Conservation (phyloP, 179 eudicot genomes). For the Gypsophila paniculata region DNA sequence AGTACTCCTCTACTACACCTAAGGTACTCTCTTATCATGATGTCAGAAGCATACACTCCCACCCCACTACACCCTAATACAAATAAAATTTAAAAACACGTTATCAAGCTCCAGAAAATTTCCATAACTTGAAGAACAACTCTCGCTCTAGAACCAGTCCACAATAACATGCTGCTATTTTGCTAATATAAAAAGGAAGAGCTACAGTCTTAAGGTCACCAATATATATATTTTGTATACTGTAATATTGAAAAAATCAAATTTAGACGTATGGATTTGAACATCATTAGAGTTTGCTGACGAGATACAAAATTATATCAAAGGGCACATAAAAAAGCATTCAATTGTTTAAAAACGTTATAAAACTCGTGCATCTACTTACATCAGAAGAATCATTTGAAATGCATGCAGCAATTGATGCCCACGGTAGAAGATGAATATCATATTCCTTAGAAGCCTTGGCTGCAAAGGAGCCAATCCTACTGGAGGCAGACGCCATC, state of each 20-base stretch:
- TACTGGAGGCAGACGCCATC: slow-evolving; percentile 88
- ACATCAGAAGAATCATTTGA: slow-evolving; percentile 59
- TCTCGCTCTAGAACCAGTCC: neutral
- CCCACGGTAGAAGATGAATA: slow-evolving; percentile 94
- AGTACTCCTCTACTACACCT: no score
- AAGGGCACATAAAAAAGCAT: neutral
- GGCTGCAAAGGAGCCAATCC: slow-evolving; percentile 89
- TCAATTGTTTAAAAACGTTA: neutral
- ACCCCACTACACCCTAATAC: no score
- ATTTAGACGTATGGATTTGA: neutral
- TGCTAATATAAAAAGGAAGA: neutral
- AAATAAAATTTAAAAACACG: no score
- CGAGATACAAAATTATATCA: neutral
- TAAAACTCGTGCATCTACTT: slow-evolving; percentile 28
- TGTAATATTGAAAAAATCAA: neutral
- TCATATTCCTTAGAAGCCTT: slow-evolving; percentile 79
- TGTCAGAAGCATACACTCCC: no score
- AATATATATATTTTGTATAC: neutral
- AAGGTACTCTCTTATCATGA: no score
- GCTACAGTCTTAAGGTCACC: neutral
- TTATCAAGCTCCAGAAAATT: no score
- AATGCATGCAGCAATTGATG: slow-evolving; percentile 88
- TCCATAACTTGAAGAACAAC: no score
- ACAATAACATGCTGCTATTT: neutral
- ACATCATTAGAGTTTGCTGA: neutral